Evolutionary conservation across 2,329 filamentous ascomycete genomes (phyloP).

Genomic region (Fusarium torreyae): DNA sequence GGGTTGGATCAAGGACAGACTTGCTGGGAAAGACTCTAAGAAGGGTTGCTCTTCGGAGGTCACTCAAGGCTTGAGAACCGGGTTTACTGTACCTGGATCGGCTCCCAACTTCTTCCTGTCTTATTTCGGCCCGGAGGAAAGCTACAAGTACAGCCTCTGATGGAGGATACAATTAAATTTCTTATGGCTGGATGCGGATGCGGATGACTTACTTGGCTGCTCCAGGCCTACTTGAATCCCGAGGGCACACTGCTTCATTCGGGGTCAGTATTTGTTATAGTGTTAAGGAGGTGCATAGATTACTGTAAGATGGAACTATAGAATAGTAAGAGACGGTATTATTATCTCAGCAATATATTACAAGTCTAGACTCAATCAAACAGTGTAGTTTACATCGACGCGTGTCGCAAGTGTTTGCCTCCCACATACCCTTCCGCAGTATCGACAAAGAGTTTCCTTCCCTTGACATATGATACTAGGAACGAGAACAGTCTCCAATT

Average conservation of each 20-base stretch:
- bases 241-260: no score
- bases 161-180: not conserved
- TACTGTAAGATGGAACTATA: no score
- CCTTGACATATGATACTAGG: constrained; percentile 54
- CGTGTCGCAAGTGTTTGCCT: constrained; percentile 50
- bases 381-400: constrained; percentile 43
- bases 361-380: not conserved
- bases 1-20: constrained; percentile 35
- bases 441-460: constrained; percentile 53
- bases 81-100: not conserved
- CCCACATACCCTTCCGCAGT: constrained; percentile 51
- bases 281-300: no score
- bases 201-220: not conserved
- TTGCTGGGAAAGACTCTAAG: not conserved
- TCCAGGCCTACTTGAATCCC: not conserved
- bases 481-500: constrained; percentile 54
- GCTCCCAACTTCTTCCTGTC: constrained; percentile 29
- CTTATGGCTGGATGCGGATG: not conserved
- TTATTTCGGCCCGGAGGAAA: constrained; percentile 10
- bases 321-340: no score
- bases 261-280: no score
- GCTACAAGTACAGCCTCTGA: constrained; percentile 22
- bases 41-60: constrained; percentile 11
- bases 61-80: constrained; percentile 12
- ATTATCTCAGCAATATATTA: no score